These are phyloP conservation scores for Zygnema circumcarinatum DNA, from an alignment of 139 green algal genomes.

Conservation along the genomic window DNA sequence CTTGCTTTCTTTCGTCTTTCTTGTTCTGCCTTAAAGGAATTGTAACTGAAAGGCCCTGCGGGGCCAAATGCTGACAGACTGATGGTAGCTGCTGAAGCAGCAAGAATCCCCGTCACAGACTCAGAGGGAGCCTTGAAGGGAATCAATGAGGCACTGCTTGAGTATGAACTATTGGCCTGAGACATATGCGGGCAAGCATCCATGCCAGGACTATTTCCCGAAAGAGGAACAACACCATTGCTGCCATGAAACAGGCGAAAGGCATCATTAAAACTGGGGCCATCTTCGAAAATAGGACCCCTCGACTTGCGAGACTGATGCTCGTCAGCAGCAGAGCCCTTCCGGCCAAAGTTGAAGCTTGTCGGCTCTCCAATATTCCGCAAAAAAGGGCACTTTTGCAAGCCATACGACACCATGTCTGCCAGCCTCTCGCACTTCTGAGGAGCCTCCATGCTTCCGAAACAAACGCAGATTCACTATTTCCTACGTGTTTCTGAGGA, in stretches of 20 bases:
- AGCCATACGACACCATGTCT: conserved; percentile 8
- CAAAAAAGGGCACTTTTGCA: conserved; percentile 43
- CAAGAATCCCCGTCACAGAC: not conserved
- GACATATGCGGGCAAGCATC: not conserved
- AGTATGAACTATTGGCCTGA: too few relatives aligned
- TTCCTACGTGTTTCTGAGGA: too few relatives aligned
- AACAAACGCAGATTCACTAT: too few relatives aligned
- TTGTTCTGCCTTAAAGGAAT: conserved; percentile 14
- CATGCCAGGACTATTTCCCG: not conserved
- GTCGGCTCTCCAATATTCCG: conserved; percentile 47
- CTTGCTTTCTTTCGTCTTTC: conserved; percentile 15
- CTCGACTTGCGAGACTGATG: not conserved
- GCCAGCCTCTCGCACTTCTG: not conserved
- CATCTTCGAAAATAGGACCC: conserved; percentile 55
- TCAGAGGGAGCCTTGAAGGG: not conserved
- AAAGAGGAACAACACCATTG: conserved; percentile 36
- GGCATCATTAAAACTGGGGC: conserved; percentile 15
- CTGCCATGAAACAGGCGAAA: conserved; percentile 56
- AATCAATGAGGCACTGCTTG: too few relatives aligned
- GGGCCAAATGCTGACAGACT: conserved; percentile 42
- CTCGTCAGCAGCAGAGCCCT: not conserved
- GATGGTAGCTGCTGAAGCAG: conserved; percentile 32
- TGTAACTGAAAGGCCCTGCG: conserved; percentile 35
- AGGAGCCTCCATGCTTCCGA: not conserved
- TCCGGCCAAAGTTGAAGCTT: conserved; percentile 20